Evolutionary conservation across 495 filamentous ascomycete genomes (phyloP).

Genomic region (Hypoxylon crocopeplum): DNA sequence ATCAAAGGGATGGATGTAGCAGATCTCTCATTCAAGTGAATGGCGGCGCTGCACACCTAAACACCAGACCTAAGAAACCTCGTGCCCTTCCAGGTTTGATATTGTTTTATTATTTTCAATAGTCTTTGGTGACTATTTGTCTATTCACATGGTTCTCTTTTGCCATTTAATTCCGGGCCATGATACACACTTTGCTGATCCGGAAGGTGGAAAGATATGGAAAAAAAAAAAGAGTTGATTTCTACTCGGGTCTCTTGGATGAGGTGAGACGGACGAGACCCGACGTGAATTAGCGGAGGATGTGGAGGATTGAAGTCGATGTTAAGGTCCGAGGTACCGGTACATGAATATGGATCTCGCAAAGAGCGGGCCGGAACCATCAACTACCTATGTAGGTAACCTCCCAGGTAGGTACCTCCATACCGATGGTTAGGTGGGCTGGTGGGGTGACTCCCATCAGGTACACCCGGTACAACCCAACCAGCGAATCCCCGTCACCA

Average conservation of each 20-base stretch:
- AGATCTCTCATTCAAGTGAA: conserved; percentile 27
- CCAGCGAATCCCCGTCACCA: conserved; percentile 23
- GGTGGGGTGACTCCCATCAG: no score
- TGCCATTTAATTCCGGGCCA: no score
- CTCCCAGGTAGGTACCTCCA: not conserved
- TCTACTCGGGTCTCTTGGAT: no score
- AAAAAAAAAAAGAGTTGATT: no score
- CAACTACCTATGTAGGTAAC: conserved; percentile 2
- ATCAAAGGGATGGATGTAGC: conserved; percentile 9
- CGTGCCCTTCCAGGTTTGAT: conserved; percentile 24
- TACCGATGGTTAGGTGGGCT: conserved; percentile 28
- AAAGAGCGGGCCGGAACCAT: conserved; percentile 15
- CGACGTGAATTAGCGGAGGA: not conserved
- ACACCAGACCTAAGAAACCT: not conserved
- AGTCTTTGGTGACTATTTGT: conserved; percentile 20
- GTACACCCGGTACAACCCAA: no score
- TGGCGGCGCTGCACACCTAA: not conserved
- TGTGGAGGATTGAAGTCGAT: not conserved
- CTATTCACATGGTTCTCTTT: no score
- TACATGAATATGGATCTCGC: conserved; percentile 14
- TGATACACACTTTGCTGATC: no score
- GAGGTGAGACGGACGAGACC: conserved; percentile 29
- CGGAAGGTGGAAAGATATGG: conserved; percentile 2
- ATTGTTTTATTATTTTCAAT: conserved; percentile 23
- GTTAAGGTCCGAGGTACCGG: conserved; percentile 31